phyloP scores from a whole-genome alignment of 176 grass and related monocot species.

The Eleusine indica region DNA sequence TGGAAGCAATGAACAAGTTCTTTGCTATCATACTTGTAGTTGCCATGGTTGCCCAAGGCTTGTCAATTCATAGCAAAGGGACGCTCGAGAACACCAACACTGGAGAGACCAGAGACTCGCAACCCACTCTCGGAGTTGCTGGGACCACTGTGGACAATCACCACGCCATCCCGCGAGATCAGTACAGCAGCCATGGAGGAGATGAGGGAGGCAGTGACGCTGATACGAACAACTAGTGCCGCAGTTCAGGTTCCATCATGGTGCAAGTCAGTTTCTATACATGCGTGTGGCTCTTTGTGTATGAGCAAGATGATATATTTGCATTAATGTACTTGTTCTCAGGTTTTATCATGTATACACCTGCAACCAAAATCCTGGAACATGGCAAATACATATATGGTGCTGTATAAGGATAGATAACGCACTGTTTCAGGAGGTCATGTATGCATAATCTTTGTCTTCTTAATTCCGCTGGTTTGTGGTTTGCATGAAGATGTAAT shows the following conservation, averaged over 20 bases:
- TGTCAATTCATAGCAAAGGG: not conserved
- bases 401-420: not conserved
- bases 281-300: not conserved
- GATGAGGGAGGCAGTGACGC: conserved; percentile 10
- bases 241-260: not conserved
- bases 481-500: too few relatives aligned
- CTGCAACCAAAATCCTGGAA: not conserved
- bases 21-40: conserved; percentile 20
- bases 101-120: not conserved
- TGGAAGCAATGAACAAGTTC: not conserved
- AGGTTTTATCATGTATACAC: not conserved
- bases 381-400: not conserved
- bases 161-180: conserved; percentile 57
- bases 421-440: not conserved
- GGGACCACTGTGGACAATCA: conserved; percentile 47
- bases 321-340: not conserved
- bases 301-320: not conserved
- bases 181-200: conserved; percentile 49
- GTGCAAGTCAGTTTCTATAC: not conserved
- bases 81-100: not conserved
- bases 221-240: conserved; percentile 46
- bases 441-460: not conserved
- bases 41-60: not conserved
- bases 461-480: too few relatives aligned
- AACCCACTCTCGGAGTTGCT: conserved; percentile 9